Evolutionary conservation across 148 eudicot genomes (phyloP).

Genomic region (Polygonum aviculare): DNA sequence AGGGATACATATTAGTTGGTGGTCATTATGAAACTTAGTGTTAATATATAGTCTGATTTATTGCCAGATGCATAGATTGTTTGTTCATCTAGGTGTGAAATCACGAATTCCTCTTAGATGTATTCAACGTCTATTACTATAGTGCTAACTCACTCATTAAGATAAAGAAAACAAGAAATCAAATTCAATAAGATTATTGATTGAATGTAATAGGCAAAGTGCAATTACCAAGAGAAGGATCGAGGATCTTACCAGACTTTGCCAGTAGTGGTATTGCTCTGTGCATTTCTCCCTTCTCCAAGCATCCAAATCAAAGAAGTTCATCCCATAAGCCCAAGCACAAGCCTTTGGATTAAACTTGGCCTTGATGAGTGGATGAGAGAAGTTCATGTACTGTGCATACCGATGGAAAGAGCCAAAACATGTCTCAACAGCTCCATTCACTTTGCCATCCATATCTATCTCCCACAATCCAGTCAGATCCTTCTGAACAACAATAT

Average conservation of each 20-base stretch:
- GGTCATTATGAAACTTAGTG: too few relatives aligned
- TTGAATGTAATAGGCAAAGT: not conserved
- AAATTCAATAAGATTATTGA: not conserved
- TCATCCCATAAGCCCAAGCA: constrained; percentile 99
- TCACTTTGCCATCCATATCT: constrained; percentile 96
- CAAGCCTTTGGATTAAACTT: constrained; percentile 92
- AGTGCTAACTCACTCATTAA: not conserved
- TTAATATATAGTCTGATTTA: too few relatives aligned
- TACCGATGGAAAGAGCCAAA: constrained; percentile 93
- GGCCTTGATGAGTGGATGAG: constrained; percentile 82
- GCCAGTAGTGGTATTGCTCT: constrained; percentile 97
- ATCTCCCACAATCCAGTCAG: constrained; percentile 88
- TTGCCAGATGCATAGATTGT: not conserved
- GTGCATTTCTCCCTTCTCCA: constrained; percentile 97
- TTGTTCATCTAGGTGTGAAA: not conserved
- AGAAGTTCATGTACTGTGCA: constrained; percentile 95
- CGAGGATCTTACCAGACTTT: constrained; percentile 64
- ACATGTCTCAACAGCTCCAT: constrained; percentile 95
- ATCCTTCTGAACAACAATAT: constrained; percentile 84
- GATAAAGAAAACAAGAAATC: not conserved
- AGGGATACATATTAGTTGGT: not conserved
- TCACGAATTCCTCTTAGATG: not conserved
- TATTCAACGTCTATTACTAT: not conserved
- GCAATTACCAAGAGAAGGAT: not conserved
- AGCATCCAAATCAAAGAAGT: constrained; percentile 89